Percentiles rank a stretch among this genome's conserved stretches.
Evolutionary conservation across 257 asterid genomes (phyloP).

Genomic region (Solanum rostratum): DNA sequence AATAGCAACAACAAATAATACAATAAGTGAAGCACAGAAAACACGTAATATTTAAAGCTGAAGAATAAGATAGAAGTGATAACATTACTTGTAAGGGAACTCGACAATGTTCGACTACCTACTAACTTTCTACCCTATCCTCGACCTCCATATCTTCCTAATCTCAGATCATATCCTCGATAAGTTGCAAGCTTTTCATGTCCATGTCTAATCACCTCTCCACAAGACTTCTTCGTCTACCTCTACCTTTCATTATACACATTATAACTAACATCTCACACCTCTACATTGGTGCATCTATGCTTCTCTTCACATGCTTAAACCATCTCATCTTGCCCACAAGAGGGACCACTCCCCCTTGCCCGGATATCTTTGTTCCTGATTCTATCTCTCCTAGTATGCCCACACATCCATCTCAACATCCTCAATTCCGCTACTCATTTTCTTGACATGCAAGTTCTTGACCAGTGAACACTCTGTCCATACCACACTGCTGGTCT

Average conservation of each 20-base stretch:
- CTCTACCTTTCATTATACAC: background rate
- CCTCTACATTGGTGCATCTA: background rate
- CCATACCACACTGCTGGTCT: background rate
- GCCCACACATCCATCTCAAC: no score
- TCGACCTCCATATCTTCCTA: background rate
- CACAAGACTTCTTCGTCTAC: background rate
- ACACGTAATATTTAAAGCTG: background rate
- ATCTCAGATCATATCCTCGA: background rate
- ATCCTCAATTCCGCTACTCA: background rate
- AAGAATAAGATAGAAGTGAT: background rate
- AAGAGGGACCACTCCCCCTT: background rate
- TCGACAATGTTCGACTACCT: background rate
- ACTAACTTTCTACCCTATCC: background rate
- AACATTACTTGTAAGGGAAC: background rate
- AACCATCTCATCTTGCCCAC: background rate
- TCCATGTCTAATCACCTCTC: background rate
- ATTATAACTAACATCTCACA: background rate
- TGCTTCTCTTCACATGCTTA: background rate
- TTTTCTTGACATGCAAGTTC: background rate
- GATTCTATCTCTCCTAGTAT: background rate
- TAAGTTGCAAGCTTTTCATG: background rate
- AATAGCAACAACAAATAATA: background rate
- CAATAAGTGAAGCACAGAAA: background rate
- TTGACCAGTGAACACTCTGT: background rate
- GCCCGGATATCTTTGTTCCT: background rate